phyloP scores from a whole-genome alignment of 257 asterid species.

The Solanum lycopersicoides region DNA sequence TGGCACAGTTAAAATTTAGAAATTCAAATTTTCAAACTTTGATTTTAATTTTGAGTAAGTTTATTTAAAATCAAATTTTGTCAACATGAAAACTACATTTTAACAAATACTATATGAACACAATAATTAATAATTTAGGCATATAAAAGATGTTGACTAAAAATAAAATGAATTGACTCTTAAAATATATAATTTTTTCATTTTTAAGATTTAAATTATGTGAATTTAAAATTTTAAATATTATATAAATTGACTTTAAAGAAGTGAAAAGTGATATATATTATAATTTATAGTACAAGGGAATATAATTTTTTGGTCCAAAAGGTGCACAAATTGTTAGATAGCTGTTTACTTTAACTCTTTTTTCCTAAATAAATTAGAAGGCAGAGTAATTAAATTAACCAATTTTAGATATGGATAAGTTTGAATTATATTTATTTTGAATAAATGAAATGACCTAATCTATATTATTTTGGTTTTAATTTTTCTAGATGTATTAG shows the following conservation, averaged over 20 bases:
- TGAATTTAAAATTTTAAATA: not conserved
- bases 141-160: not conserved
- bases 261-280: not conserved
- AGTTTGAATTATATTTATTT: not conserved
- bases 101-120: not conserved
- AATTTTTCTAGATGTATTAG: not conserved
- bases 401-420: not conserved
- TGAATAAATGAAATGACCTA: not conserved
- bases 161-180: not conserved
- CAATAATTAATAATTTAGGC: not conserved
- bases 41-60: no score
- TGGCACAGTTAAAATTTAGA: no score
- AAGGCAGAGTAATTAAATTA: not conserved
- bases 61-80: no score
- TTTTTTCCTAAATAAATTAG: not conserved
- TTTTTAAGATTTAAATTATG: no score
- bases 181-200: not conserved
- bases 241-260: not conserved
- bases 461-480: not conserved
- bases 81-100: no score
- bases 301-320: not conserved
- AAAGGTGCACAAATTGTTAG: not conserved
- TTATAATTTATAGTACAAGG: not conserved
- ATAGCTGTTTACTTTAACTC: not conserved
- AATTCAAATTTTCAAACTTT: no score